phyloP scores from a whole-genome alignment of 352 stramenopile species.

The Thalassiosira mediterranea region DNA sequence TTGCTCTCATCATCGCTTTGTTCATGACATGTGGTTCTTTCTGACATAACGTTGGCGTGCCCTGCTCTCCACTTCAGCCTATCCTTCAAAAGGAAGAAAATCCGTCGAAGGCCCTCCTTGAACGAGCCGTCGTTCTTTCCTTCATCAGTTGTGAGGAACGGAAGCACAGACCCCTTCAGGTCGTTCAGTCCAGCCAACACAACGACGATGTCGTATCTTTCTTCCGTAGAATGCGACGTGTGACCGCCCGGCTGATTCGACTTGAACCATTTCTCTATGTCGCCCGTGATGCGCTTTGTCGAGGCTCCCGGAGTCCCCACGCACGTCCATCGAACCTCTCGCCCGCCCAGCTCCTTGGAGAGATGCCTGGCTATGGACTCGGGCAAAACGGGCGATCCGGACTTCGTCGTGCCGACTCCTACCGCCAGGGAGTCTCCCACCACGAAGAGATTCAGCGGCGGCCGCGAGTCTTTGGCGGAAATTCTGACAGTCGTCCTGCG shows the following conservation, averaged over 20 bases:
- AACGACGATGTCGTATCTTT: constrained; percentile 68
- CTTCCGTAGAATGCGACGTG: neutral
- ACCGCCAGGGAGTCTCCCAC: constrained; percentile 71
- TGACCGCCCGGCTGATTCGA: neutral
- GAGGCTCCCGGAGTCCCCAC: constrained; percentile 59
- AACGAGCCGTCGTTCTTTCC: constrained; percentile 28
- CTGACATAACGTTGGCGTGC: constrained; percentile 13
- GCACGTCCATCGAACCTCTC: constrained; percentile 70
- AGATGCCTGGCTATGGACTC: constrained; percentile 65
- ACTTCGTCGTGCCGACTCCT: constrained; percentile 60
- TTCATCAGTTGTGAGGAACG: constrained; percentile 42
- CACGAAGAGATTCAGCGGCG: constrained; percentile 58
- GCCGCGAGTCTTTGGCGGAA: no score
- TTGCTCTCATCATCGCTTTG: constrained; percentile 17
- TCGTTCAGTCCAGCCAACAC: constrained; percentile 74
- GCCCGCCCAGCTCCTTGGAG: constrained; percentile 45
- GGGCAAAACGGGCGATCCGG: constrained; percentile 54
- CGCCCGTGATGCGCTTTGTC: constrained; percentile 43
- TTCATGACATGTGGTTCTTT: constrained; percentile 1
- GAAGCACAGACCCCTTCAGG: constrained; percentile 67
- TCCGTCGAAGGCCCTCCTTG: constrained; percentile 33
- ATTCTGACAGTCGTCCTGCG: no score
- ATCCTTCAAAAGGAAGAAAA: constrained; percentile 51
- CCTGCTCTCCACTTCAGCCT: constrained; percentile 19
- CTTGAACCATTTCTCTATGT: constrained; percentile 13